Evolutionary conservation across 192 early-diverging fungal genomes (phyloP).

Genomic region (Pecoramyces ruminantium): DNA sequence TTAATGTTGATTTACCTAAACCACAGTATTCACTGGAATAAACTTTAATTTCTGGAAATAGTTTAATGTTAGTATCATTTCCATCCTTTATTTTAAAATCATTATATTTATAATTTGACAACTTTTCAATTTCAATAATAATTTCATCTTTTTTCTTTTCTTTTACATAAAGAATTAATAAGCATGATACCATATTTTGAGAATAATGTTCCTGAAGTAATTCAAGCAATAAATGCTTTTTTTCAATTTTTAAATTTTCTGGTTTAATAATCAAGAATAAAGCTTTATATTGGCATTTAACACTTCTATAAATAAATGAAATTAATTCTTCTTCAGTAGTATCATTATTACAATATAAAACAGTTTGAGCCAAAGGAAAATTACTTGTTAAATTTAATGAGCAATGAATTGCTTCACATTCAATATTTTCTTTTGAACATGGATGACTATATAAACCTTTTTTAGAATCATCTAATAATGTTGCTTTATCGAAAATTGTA

Average conservation of each 20-base stretch:
- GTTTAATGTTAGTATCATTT: background rate
- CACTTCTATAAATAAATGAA: background rate
- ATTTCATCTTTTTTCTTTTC: background rate
- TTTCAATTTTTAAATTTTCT: background rate
- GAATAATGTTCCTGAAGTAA: background rate
- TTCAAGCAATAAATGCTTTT: background rate
- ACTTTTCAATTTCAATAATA: background rate
- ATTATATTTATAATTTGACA: background rate
- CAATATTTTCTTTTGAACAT: background rate
- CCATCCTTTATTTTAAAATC: background rate
- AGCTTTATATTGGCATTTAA: background rate
- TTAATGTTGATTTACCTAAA: background rate
- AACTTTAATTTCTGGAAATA: background rate
- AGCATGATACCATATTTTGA: background rate
- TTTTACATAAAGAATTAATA: background rate
- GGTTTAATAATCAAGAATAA: background rate
- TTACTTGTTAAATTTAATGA: background rate
- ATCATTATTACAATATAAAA: background rate
- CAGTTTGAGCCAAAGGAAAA: background rate
- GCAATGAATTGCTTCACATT: background rate
- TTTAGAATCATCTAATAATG: background rate
- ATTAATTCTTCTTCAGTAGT: background rate
- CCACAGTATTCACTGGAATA: background rate
- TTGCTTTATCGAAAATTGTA: background rate
- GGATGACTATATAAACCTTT: background rate